Conservation (phyloP, 352 stramenopile species). For the Phytophthora hibernalis region DNA sequence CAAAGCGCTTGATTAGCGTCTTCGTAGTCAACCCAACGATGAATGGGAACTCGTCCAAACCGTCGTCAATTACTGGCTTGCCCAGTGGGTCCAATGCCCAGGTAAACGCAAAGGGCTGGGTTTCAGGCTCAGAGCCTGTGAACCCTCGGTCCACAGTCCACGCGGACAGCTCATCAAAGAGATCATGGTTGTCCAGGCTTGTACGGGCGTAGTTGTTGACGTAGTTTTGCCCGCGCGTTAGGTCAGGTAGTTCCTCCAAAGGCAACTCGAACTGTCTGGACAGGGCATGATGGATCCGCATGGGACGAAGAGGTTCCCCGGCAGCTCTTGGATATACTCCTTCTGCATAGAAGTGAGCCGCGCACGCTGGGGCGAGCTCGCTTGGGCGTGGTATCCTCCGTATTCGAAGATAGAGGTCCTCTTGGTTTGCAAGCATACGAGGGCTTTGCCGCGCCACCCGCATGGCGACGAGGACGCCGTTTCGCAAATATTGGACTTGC, state of each 20-base stretch:
- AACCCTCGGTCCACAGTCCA: not conserved
- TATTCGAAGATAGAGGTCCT: slow-evolving; percentile 5
- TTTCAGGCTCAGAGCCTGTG: not conserved
- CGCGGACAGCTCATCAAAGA: not conserved
- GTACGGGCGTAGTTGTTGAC: not conserved
- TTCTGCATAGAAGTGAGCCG: slow-evolving; percentile 4
- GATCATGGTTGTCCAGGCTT: too few species aligned
- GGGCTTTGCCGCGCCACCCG: not conserved
- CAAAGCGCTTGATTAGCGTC: not conserved
- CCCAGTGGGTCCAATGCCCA: not conserved
- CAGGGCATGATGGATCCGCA: not conserved
- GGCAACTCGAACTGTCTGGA: not conserved
- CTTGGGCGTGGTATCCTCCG: not conserved
- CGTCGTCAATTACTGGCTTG: not conserved
- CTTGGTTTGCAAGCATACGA: too few species aligned
- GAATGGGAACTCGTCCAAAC: not conserved
- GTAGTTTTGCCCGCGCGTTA: not conserved
- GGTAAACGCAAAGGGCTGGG: not conserved
- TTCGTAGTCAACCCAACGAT: not conserved
- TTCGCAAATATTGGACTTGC: too few species aligned
- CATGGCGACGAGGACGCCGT: too few species aligned
- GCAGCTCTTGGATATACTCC: slow-evolving; percentile 1
- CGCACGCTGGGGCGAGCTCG: too few species aligned
- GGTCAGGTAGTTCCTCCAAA: not conserved
- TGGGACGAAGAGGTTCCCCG: not conserved